Conservation (phyloP, 2,329 filamentous ascomycete species). For the Monosporascus sp. region DNA sequence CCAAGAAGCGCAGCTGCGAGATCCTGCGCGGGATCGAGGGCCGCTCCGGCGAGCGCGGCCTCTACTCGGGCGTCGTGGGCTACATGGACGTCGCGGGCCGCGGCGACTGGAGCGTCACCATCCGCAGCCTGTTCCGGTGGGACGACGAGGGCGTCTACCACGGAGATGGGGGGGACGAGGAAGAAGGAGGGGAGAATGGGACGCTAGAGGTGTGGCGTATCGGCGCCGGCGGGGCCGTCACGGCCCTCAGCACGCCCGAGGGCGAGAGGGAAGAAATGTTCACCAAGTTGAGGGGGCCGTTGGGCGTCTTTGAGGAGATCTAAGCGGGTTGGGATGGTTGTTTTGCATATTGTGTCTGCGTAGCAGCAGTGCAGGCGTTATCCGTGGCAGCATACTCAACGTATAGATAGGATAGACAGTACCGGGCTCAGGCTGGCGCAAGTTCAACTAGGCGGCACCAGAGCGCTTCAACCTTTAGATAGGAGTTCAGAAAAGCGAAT, state of each 20-base stretch:
- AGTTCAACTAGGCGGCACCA: background rate
- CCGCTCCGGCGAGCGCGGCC: slow-evolving; percentile 51
- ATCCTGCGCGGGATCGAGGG: slow-evolving; percentile 67
- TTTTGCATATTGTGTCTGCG: background rate
- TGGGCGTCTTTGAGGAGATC: slow-evolving; percentile 44
- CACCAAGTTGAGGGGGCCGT: slow-evolving; percentile 59
- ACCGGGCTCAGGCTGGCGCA: background rate
- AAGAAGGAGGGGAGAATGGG: slow-evolving; percentile 23
- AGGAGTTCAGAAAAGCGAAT: background rate
- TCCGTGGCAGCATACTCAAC: background rate
- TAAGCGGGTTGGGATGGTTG: background rate
- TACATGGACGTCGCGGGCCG: slow-evolving; percentile 82
- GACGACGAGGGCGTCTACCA: slow-evolving; percentile 46
- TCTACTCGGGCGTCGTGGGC: slow-evolving; percentile 86
- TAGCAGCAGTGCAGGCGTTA: background rate
- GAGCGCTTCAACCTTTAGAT: background rate
- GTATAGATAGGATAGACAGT: background rate
- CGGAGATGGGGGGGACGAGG: slow-evolving; percentile 15
- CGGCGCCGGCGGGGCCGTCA: slow-evolving; percentile 87
- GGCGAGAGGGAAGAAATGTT: slow-evolving; percentile 91
- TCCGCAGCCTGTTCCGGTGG: slow-evolving; percentile 73
- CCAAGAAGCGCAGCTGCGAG: slow-evolving; percentile 88
- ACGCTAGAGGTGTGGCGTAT: slow-evolving; percentile 66
- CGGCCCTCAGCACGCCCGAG: slow-evolving; percentile 70
- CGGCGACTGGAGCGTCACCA: slow-evolving; percentile 88